Evolutionary conservation across 2,329 filamentous ascomycete genomes (phyloP).

Genomic region (Ustulina deusta): DNA sequence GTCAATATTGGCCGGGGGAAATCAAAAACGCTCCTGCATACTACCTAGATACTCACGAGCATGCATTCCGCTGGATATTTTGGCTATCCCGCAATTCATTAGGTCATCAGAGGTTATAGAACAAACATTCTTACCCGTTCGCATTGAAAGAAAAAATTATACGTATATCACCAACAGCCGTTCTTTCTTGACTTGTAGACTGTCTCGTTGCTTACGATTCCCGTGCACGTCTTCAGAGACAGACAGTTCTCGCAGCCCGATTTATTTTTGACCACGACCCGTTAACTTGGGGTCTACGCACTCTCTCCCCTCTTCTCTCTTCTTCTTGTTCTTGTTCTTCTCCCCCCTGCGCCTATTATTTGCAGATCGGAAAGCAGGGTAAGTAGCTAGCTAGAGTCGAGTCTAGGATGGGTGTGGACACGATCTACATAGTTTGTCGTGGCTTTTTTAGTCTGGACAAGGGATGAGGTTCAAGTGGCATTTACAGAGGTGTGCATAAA

Average conservation of each 20-base stretch:
- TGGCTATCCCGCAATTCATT: background rate
- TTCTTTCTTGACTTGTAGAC: background rate
- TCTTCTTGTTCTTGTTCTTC: no score
- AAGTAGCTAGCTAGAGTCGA: no score
- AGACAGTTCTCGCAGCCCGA: background rate
- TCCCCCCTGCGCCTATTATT: no score
- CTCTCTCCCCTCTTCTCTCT: no score
- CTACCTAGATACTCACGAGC: slow-evolving; percentile 3
- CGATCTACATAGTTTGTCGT: no score
- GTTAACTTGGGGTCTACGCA: no score
- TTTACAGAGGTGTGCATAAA: no score
- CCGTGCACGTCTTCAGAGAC: background rate
- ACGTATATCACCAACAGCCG: background rate
- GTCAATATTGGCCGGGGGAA: background rate
- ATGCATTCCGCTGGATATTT: background rate
- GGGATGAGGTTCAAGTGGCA: background rate
- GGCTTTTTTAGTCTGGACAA: background rate
- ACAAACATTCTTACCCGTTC: background rate
- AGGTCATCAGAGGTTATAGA: background rate
- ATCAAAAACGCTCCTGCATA: slow-evolving; percentile 4
- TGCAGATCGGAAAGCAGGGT: no score
- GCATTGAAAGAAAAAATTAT: background rate
- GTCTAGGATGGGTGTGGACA: no score
- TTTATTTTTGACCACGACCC: no score
- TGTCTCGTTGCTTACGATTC: background rate